Conservation (phyloP, 345 rosid species). For the Citropsis articulata region DNA sequence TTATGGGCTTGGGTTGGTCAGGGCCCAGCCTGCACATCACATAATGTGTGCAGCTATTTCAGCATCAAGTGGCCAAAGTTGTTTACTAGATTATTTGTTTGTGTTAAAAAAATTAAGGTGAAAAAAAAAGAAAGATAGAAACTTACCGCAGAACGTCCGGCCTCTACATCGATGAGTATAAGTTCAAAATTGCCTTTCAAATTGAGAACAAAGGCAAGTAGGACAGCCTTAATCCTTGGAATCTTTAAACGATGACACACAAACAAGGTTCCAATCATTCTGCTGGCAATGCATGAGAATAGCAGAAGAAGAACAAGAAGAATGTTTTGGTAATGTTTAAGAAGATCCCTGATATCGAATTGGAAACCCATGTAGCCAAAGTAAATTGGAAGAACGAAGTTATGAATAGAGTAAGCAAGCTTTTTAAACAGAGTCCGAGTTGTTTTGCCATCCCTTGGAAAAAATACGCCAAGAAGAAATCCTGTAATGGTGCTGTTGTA, state of each 20-base stretch:
- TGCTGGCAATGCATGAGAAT: constrained; percentile 41
- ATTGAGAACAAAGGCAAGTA: constrained; percentile 55
- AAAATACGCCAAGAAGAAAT: constrained; percentile 63
- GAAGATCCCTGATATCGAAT: constrained; percentile 29
- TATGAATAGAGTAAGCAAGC: constrained; percentile 62
- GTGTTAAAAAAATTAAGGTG: too few species aligned
- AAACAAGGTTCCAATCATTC: constrained; percentile 54
- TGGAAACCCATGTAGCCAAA: constrained; percentile 82
- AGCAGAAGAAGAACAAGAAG: constrained; percentile 33
- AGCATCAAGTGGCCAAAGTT: too few species aligned
- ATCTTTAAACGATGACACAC: constrained; percentile 52
- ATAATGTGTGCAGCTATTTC: too few species aligned
- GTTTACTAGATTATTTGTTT: too few species aligned
- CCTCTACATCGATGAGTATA: constrained; percentile 33
- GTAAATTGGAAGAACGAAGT: constrained; percentile 75
- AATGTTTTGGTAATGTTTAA: neutral
- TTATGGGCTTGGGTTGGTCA: too few species aligned
- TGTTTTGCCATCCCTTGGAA: constrained; percentile 81
- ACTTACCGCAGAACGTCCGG: constrained; percentile 22
- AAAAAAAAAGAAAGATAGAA: neutral
- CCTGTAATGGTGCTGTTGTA: constrained; percentile 42
- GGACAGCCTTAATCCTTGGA: constrained; percentile 48
- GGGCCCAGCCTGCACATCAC: too few species aligned
- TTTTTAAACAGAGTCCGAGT: constrained; percentile 60
- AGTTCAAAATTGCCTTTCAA: constrained; percentile 73